phyloP scores from a whole-genome alignment of 83 land plant species.

The Picea abies region DNA sequence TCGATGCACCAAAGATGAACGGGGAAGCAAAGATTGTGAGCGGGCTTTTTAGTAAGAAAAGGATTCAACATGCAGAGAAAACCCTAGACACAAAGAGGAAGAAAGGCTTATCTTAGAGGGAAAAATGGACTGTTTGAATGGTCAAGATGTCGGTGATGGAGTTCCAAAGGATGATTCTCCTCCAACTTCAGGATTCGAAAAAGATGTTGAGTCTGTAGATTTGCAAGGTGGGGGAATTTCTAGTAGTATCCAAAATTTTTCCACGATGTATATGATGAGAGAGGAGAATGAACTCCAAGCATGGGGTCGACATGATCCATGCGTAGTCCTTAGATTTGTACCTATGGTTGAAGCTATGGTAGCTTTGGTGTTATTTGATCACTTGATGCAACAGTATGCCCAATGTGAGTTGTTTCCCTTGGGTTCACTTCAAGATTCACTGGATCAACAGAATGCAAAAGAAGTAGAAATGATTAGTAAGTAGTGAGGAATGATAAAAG shows the following conservation, averaged over 20 bases:
- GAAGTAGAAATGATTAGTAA: no score
- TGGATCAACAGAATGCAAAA: constrained; percentile 4
- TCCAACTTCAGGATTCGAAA: no score
- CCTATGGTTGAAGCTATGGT: constrained; percentile 99
- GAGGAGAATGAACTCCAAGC: no score
- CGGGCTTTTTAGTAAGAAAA: not conserved
- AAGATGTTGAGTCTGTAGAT: not conserved
- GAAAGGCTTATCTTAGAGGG: not conserved
- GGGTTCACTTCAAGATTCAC: constrained; percentile 63
- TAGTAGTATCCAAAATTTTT: no score
- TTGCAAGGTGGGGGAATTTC: not conserved
- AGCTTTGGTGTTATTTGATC: constrained; percentile 88
- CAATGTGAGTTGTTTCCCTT: constrained; percentile 81
- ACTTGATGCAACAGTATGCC: constrained; percentile 88
- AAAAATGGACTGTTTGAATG: no score
- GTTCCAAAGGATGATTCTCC: no score
- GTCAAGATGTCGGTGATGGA: no score
- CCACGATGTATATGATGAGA: no score
- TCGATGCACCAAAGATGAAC: not conserved
- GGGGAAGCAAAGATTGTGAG: not conserved
- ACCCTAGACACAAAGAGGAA: not conserved
- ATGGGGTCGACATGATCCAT: no score
- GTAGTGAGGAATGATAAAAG: no score
- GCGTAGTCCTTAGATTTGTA: constrained; percentile 52
- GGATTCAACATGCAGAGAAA: no score